Base-by-base conservation (phyloP, 1,284 basidiomycete genomes). In the Cerioporus squamosus region DNA sequence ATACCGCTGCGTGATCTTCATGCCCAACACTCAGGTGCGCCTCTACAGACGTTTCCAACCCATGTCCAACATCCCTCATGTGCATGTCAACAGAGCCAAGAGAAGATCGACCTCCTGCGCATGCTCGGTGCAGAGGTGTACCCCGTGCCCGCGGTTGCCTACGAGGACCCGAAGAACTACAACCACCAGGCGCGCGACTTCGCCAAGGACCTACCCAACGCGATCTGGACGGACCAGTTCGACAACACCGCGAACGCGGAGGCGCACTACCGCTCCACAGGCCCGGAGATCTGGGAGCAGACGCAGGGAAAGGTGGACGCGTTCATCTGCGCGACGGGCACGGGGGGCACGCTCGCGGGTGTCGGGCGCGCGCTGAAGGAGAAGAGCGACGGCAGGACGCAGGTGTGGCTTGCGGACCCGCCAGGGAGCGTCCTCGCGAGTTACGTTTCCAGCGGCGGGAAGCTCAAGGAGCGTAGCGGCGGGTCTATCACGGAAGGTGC, bases 181-280 rank as follows among this genome's bases (percentile, higher is more conserved):
- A 99, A 99, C 76, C 97, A 99, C 79, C 97, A 97, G 77, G 97
- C 97, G 31, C 87, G 89, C 52, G 90, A 95, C 61, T 94, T 90
- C 66, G 97, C 97, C 45, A 83, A 87, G 53, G 75, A 78, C n/a
- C 77, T 91, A 33, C 83, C 88, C n/a, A 98, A 98, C 71, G 91
- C 95, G 20, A 87, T 98, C 59, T 99, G 97, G 97, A 98, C 95
- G n/a, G 91, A 99, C 79, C 97, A 99, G 76, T 98, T 98, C 72
- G 96, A 98, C 78, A 98, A 98, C 75, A 86, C 81, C 10, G 93
- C 93, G 15, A 99, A 99, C 74, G 87, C 97, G 15, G 75, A 88
- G 39, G 91, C 90, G 17, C 97, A 99, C 74, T 97, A 97, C 73
- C 74, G 83, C 53, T 87, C 94, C 9, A 99, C 97, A 4, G 97